Evolutionary conservation across 1,284 basidiomycete species (phyloP), one percentile per base, ranked within the genome.

Genomic region (Pseudozyma pruni): DNA sequence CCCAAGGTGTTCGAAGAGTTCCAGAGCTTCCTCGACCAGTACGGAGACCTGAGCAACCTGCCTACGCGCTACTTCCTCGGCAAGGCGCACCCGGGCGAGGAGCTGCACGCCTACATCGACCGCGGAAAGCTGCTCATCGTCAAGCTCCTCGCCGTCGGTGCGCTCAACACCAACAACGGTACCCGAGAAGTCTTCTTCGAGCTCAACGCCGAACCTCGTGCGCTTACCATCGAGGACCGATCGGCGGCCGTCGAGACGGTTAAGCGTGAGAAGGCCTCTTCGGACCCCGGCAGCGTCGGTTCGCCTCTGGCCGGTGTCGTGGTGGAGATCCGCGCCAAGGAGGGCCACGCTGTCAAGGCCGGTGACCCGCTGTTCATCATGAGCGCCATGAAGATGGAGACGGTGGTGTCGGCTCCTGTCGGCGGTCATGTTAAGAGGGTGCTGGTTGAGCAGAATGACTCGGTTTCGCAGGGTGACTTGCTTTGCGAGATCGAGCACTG

Each of bases 161-260:
- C 93, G 62, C 90, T 98, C 62, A 90, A 97, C 69, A 89, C 92
- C 83, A 90, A 90, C 52, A 91, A 89, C 76, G 93, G 94, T 45
- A 91, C 92, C 78, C 90, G 96, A 78, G 95, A 98, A 83, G 93
- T 96, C 74, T 97, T 93, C 92, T 97, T 98, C 82, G 96, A 98
- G 86, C 70, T 84, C 55, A 82, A 82, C 63, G 74, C 72, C 49
- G 77, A 79, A 59, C 77, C 79, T 14, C 75, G 80, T 55, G 67
- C 68, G 16, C 72, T 80, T 52, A 67, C 92, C 61, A 91, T 98
- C 58, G 91, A 95, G 80, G 96, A 98, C 86, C 92, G 91, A 83
- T 93, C 91, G 82, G 96, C 94, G 38, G 94, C 95, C 16, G 92
- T 97, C 71, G 94, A 82, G 84, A 92, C 91, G 37, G 88, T 96